phyloP scores from a whole-genome alignment of 2,329 filamentous ascomycete genomes.

The Colletotrichum sansevieriae region DNA sequence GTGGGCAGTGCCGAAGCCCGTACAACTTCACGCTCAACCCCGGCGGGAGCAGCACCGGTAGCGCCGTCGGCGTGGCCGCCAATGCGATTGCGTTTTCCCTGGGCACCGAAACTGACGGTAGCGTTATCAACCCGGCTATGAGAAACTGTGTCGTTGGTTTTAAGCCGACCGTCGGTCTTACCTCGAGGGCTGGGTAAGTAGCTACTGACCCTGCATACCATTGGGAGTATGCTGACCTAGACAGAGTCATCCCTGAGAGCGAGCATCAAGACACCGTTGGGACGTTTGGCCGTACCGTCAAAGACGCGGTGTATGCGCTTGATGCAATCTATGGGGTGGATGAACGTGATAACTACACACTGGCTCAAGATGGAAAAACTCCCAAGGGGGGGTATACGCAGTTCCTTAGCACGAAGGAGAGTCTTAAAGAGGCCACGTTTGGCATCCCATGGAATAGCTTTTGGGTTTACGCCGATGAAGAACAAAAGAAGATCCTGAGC shows the following conservation, averaged over 20 bases:
- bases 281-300: constrained; percentile 74
- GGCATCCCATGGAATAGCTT: constrained; percentile 80
- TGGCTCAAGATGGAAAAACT: constrained; percentile 66
- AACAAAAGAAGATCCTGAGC: constrained; percentile 67
- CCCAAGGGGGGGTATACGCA: constrained; percentile 69
- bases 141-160: constrained; percentile 78
- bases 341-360: constrained; percentile 74
- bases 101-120: constrained; percentile 81
- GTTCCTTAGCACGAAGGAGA: constrained; percentile 65
- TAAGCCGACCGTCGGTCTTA: constrained; percentile 82
- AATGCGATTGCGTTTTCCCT: constrained; percentile 74
- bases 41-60: constrained; percentile 77
- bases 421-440: constrained; percentile 73
- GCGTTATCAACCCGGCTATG: constrained; percentile 79
- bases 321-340: constrained; percentile 78
- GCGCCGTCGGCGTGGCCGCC: constrained; percentile 72
- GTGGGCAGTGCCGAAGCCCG: constrained; percentile 73
- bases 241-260: constrained; percentile 72
- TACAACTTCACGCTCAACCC: constrained; percentile 79
- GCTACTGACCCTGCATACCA: accelerated
- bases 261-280: constrained; percentile 79
- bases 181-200: constrained; percentile 66
- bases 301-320: constrained; percentile 75
- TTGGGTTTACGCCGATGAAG: constrained; percentile 71
- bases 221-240: not conserved